Conservation (phyloP, 208 protist genomes). For the Novymonas esmeraldas region DNA sequence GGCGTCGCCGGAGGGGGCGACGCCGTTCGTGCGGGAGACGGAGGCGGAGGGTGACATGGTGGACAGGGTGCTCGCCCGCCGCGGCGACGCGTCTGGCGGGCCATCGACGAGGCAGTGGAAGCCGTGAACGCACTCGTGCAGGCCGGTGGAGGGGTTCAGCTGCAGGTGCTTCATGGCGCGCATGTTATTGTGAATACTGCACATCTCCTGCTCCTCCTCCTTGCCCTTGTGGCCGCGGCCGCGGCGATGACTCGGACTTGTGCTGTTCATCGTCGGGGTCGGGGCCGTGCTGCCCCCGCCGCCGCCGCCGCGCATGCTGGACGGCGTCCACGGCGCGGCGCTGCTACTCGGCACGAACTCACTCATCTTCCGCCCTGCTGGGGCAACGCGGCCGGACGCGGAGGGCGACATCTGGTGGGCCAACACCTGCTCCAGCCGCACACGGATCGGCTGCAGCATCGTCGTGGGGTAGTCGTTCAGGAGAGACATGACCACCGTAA, state of each 20-base stretch:
- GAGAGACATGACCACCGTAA: constrained; percentile 66
- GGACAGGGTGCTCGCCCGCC: neutral
- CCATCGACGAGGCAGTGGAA: constrained; percentile 90
- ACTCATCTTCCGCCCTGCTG: constrained; percentile 16
- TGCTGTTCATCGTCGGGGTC: constrained; percentile 34
- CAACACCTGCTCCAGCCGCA: constrained; percentile 63
- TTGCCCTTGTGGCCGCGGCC: constrained; percentile 61
- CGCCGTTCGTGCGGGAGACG: constrained; percentile 7
- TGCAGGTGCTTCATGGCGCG: constrained; percentile 86
- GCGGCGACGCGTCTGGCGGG: constrained; percentile 23
- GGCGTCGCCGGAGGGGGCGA: neutral
- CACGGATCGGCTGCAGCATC: constrained; percentile 48
- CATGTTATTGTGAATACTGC: constrained; percentile 81
- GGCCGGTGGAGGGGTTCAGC: constrained; percentile 60
- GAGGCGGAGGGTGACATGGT: constrained; percentile 10
- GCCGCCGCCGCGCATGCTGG: constrained; percentile 20
- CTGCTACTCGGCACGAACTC: constrained; percentile 39
- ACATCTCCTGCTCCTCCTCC: constrained; percentile 83
- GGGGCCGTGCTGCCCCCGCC: constrained; percentile 21
- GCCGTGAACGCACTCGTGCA: constrained; percentile 85
- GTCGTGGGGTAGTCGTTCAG: constrained; percentile 72
- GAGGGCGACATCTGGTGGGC: constrained; percentile 32
- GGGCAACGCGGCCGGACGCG: constrained; percentile 12
- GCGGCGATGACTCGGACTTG: constrained; percentile 35
- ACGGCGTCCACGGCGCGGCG: constrained; percentile 46